These are phyloP conservation scores for Neurospora sp. DNA, from an alignment of 495 filamentous ascomycete species.

Conservation along the genomic window DNA sequence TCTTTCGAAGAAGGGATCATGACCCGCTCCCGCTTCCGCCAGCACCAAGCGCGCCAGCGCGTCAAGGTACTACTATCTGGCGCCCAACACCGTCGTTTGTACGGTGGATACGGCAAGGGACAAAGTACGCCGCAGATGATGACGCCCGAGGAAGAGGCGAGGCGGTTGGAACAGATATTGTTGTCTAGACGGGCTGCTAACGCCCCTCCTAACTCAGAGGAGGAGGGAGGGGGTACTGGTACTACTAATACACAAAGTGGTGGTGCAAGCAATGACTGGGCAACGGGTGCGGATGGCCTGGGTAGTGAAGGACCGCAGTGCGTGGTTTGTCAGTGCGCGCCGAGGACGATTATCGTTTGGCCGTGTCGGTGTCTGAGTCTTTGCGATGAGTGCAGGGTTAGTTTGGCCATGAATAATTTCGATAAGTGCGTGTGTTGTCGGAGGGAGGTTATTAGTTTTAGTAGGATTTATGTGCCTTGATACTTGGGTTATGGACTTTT, in stretches of 20 bases:
- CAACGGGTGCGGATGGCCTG: conserved; percentile 57
- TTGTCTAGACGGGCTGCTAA: conserved; percentile 43
- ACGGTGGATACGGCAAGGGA: neutral
- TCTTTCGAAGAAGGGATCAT: conserved; percentile 50
- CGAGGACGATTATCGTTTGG: conserved; percentile 88
- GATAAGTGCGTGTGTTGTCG: conserved; percentile 91
- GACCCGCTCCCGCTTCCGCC: conserved; percentile 68
- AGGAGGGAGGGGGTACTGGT: neutral
- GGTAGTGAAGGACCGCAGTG: conserved; percentile 73
- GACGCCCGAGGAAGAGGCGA: conserved; percentile 62
- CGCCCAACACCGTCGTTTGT: conserved; percentile 11
- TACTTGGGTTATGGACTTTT: conserved; percentile 17
- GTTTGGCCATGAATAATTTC: conserved; percentile 93
- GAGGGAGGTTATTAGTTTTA: conserved; percentile 75
- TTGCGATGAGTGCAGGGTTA: conserved; percentile 90
- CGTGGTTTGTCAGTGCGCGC: conserved; percentile 83
- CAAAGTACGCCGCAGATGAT: conserved; percentile 15
- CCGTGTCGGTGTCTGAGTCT: conserved; percentile 89
- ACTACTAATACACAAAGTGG: neutral
- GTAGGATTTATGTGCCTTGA: conserved; percentile 82
- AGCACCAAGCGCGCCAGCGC: conserved; percentile 52
- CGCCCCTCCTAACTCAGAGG: conserved; percentile 6
- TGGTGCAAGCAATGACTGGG: conserved; percentile 32
- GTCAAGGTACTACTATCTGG: conserved; percentile 52
- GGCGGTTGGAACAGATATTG: conserved; percentile 73